A percentile compares a stretch with the other conserved stretches of the same genome.
Evolutionary conservation across 2,329 filamentous ascomycete genomes (phyloP).

Genomic region (Diaporthe sp.): DNA sequence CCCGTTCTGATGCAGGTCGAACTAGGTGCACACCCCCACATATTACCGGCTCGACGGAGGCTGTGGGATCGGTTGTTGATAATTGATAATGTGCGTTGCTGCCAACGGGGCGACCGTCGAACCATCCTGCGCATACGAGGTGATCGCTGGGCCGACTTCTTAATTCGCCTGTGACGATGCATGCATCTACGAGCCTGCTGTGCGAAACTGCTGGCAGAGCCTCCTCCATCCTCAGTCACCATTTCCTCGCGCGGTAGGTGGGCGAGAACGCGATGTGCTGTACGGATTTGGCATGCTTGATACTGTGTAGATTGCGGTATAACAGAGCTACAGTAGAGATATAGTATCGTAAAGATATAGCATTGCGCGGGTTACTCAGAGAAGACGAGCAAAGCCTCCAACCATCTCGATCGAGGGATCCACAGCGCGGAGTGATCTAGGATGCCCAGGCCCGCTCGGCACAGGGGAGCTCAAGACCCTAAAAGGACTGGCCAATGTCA

Average conservation of each 20-base stretch:
- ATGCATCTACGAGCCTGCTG: neutral
- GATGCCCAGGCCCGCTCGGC: constrained; percentile 26
- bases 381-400: neutral
- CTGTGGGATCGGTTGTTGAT: neutral
- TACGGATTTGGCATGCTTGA: neutral
- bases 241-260: neutral
- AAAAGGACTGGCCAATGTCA: constrained; percentile 20
- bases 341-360: neutral
- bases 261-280: neutral
- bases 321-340: neutral
- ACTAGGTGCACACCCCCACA: constrained; percentile 3
- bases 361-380: constrained; percentile 1
- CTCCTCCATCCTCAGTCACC: neutral
- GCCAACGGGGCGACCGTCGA: neutral
- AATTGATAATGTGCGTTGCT: neutral
- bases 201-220: neutral
- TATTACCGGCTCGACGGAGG: constrained; percentile 1
- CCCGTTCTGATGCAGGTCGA: constrained; percentile 25
- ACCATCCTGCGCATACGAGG: constrained; percentile 10
- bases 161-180: neutral
- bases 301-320: neutral
- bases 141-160: constrained; percentile 9
- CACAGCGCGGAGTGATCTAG: constrained; percentile 12
- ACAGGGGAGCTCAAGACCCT: constrained; percentile 7
- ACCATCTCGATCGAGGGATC: constrained; percentile 19